Evolutionary conservation across 495 filamentous ascomycete genomes (phyloP).

Genomic region (Xylaria palmicola): DNA sequence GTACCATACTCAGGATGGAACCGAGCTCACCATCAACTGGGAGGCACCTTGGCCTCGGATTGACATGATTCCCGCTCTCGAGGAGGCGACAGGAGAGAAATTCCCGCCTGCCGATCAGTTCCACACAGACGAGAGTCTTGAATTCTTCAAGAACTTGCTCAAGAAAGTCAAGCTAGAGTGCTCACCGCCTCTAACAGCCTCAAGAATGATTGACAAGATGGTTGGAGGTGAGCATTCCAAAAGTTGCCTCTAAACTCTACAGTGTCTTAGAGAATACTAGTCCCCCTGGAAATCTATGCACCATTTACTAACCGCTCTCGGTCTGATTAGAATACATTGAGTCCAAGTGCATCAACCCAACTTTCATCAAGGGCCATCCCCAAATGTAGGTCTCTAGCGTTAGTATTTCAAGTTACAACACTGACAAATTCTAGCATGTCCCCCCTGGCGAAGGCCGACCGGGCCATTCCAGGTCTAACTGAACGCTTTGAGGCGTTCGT

Average conservation of each 20-base stretch:
- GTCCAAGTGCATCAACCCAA: conserved; percentile 89
- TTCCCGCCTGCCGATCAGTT: conserved; percentile 89
- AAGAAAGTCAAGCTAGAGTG: conserved; percentile 92
- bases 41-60: conserved; percentile 88
- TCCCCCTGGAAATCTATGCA: neutral
- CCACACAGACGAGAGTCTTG: conserved; percentile 81
- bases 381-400: conserved; percentile 9
- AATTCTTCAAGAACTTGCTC: conserved; percentile 79
- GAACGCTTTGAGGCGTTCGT: conserved; percentile 98
- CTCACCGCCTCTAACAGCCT: conserved; percentile 84
- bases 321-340: conserved; percentile 74
- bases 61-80: conserved; percentile 94
- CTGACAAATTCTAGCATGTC: conserved; percentile 69
- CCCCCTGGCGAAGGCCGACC: conserved; percentile 93
- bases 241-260: neutral
- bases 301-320: neutral
- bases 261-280: neutral
- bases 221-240: conserved; percentile 52
- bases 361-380: conserved; percentile 74
- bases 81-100: conserved; percentile 84
- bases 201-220: conserved; percentile 96
- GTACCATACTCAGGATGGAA: conserved; percentile 77
- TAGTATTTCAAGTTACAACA: neutral
- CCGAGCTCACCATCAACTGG: conserved; percentile 91
- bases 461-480: conserved; percentile 75